Base-by-base conservation (phyloP, 768 basidiomycete species). In the Cystoderma amianthinum region DNA sequence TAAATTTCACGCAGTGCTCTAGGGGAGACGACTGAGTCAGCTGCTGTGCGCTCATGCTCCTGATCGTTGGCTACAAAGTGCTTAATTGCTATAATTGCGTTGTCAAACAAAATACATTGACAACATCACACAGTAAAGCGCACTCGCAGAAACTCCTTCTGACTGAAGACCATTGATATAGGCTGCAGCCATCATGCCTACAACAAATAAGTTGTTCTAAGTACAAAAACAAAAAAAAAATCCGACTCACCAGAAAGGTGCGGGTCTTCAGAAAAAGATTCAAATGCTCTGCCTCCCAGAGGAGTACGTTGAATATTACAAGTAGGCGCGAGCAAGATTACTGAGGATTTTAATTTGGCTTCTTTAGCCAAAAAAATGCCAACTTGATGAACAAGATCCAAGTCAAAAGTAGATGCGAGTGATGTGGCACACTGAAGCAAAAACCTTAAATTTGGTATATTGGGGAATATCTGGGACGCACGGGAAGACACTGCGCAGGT, bases 41-140 rank as follows among this genome's bases (percentile, higher is more conserved):
- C 75, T 5, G 78, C 74, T 9, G 74, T 78, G 10, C 82, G 68
- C 54, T 85, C 81, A 48, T 81, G 75, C 54, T 86, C 84, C 57
- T 84, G 80, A 50, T 85, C 84, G 59, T 85, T 85, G 4, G 62
- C 78, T 34, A 80, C 78, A 43, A 82, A 84, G 53, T 85, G 85
- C 55, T 87, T 85, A 57, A 85, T 83, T 11, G 79, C 74, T 71
- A 36, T 11, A 30, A 19, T 18, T 9, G 15, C 15, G 9, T 30
- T 30, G 15, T 30, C 28, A 30, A 30, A 9, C 10, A 15, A n/a
- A 25, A 32, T 46, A 20, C 32, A 33, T 28, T 16, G 37, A 37
- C 33, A 22, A 20, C 36, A 9, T 9, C 15, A 15, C 13, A 22
- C 6, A 25, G 41, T 35, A 6, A 21, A 18, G 59, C 62, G 32